Evolutionary conservation across 192 early-diverging fungal species (phyloP), one percentile per base, ranked within the genome.

Genomic region (Cetraspora pellucida): DNA sequence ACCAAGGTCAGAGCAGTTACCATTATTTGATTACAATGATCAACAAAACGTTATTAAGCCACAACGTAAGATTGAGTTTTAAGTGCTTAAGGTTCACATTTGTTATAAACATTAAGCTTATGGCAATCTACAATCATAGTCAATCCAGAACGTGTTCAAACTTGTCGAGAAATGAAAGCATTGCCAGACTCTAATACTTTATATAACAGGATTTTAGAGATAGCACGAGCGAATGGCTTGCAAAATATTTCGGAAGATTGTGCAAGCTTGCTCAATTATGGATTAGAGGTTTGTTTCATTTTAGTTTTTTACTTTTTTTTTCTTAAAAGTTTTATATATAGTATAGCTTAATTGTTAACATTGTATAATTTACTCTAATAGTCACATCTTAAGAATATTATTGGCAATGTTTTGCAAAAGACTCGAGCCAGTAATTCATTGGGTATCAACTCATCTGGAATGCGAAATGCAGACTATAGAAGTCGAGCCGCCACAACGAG

Each of bases 381-480:
- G 71, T 55, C 71, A 11, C 71, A 72, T 43, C 31, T 72, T 50
- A 72, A 72, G 30, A 72, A 72, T 46, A 30, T 72, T 28, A 27
- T 72, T 30, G 71, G 71, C 28, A 57, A 72, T 72, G 28, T 27
- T 58, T 21, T 72, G 5, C 71, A 72, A 19, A 72, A 72, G 25
- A 58, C 44, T 6, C 23, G 71, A 11, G 19, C 71, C 2, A 30
- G 71, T 55, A 30, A 52, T 10, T 57, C 52, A 16, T 31, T 21
- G 7, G 31, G 30, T 17, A 28, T 28, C 23, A 28, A 19, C 50
- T 54, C 27, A 17, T 10, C 10, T 10, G 58, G 25, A 59, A 59
- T 25, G 58, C 37, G 37, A 37, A 37, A 37, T 37, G 37, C 37
- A 2, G 37, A 37, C 0, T 37, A 37, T 37, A 37, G 60, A 31